Base-by-base conservation (phyloP, 805 yeast genomes). In the Cyberlindnera nakhonratchasimensis region DNA sequence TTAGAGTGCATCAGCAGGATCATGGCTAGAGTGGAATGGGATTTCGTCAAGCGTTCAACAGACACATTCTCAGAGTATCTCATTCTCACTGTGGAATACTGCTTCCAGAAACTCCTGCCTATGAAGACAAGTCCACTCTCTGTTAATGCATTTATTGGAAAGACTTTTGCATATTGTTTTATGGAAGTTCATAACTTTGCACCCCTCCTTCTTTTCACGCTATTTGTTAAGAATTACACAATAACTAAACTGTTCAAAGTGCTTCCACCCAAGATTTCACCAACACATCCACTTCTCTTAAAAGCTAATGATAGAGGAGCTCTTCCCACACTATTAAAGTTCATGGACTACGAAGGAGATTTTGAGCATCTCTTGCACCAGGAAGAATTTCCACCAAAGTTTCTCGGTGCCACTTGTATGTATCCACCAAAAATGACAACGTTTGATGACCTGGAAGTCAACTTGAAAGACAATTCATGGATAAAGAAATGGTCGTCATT, bases 381-480 rank as follows among this genome's bases (percentile, higher is more conserved):
- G 7, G 44, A 39, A 1, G 32, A 37, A 0, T 23, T 38, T n/a
- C 45, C 48, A 31, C 66, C 44, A 69, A 74, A 4, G 35, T 41
- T 22, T 55, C 57, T 49, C 51, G 68, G 24, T 57, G 60, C 34
- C 12, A 65, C 67, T 37, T 65, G 74, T 24, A 53, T 69, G 57
- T 39, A 46, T 12, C 73, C 75, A 2, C 75, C 75, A 19, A 46
- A 39, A 11, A 31, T 18, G 4, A 34, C 51, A 9, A 34, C 41
- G 0, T 53, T 52, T 75, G 79, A 34, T 55, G 67, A 42, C 7
- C 28, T 55, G 3, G 19, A 17, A 4, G 47, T 57, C 12, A 80
- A 80, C 46, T 79, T 85, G 8, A 72, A 65, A 44, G 86, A 83
- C 6, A 54, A 68, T 20, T 36, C 48, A 5, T 80, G 87, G 87